Conservation (phyloP, 164 flowering plant species). For the Nelumbo lutea region DNA sequence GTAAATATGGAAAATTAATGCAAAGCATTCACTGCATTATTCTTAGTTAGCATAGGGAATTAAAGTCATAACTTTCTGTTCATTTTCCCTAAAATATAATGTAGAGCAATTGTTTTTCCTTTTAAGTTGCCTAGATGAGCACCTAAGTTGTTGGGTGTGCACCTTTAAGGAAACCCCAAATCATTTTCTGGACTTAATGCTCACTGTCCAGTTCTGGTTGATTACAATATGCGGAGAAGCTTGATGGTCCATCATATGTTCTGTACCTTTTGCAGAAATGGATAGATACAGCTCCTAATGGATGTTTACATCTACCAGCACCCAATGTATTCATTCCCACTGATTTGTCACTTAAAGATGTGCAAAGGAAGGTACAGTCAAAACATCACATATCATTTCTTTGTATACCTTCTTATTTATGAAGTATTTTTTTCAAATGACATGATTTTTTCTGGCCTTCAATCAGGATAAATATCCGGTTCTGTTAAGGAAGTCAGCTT, state of each 20-base stretch:
- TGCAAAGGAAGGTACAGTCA: conserved; percentile 42
- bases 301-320: conserved; percentile 64
- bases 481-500: conserved; percentile 58
- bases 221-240: not conserved
- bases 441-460: conserved; percentile 2
- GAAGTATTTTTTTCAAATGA: not conserved
- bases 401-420: not conserved
- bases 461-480: conserved; percentile 59
- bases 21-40: no score
- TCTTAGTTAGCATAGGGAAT: no score
- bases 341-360: conserved; percentile 64
- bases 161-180: no score
- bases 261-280: conserved; percentile 53
- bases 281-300: conserved; percentile 62
- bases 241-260: conserved; percentile 2
- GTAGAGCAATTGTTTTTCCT: no score
- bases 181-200: no score
- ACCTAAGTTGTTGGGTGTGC: no score
- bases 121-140: no score
- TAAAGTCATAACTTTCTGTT: no score
- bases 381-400: not conserved
- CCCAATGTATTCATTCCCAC: conserved; percentile 85
- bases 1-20: no score
- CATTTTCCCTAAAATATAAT: no score
- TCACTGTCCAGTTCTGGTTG: not conserved